A percentile compares a stretch with the other conserved stretches of the same genome.
Conservation (phyloP, 176 grass and related monocot genomes). For the Triticum turgidum region DNA sequence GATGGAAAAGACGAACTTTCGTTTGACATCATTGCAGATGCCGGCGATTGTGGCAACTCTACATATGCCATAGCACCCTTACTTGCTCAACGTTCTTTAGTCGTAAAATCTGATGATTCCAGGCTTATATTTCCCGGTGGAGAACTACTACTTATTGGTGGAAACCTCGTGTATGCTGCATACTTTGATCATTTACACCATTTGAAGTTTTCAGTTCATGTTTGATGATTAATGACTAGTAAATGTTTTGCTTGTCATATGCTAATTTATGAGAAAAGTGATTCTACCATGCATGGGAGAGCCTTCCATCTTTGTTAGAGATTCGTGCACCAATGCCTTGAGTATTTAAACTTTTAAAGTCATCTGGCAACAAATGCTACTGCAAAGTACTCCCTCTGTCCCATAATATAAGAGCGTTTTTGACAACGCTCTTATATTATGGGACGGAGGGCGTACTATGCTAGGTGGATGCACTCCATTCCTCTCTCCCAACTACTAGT, state of each 20-base stretch:
- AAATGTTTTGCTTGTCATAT: neutral
- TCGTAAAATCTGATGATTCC: conserved; percentile 45
- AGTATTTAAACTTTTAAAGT: too few relatives aligned
- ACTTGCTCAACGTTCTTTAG: conserved; percentile 70
- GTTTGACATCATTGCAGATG: conserved; percentile 95
- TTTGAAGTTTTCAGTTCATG: neutral
- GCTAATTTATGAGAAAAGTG: too few relatives aligned
- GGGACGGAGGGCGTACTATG: too few relatives aligned
- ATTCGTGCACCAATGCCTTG: too few relatives aligned
- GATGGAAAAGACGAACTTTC: conserved; percentile 78
- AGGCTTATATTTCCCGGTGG: conserved; percentile 45
- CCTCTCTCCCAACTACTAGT: too few relatives aligned
- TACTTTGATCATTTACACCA: neutral
- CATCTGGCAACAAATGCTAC: too few relatives aligned
- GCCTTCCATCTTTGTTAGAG: too few relatives aligned
- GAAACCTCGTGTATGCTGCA: conserved; percentile 58
- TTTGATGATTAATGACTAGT: conserved; percentile 3
- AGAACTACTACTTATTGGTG: conserved; percentile 60
- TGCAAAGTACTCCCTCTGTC: too few relatives aligned
- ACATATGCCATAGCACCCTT: conserved; percentile 79
- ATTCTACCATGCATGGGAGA: too few relatives aligned
- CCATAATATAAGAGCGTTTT: too few relatives aligned
- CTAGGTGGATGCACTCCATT: too few relatives aligned
- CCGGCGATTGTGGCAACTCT: conserved; percentile 86
- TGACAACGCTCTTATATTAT: too few relatives aligned